Evolutionary conservation across 2,329 filamentous ascomycete species (phyloP), one percentile per base, ranked within the genome.

Genomic region (Phialophora chinensis): DNA sequence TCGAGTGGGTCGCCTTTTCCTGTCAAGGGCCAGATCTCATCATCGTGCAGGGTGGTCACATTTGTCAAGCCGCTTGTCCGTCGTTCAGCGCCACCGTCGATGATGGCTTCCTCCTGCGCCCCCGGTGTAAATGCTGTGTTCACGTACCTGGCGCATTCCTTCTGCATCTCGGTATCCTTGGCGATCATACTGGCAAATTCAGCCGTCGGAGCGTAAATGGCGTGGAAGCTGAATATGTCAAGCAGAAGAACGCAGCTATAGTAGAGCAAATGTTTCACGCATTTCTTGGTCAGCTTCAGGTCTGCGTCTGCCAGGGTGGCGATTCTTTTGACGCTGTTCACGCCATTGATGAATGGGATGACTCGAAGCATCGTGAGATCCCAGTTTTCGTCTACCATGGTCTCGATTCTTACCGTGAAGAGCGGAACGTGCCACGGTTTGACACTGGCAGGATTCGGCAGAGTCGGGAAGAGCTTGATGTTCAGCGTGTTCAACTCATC

Each of bases 401-500:
- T 77, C 63, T 84, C 80, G 52, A 84, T 83, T 33, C 80, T 79
- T 47, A 89, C 86, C 5, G 87, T 88, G 64, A 88, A 84, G 25
- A 99, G 87, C 3, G 95, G 95, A 1, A 99, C 95, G 75, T 98
- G 92, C 90, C 92, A 97, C 55, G 91, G 87, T 73, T 90, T 89
- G 63, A 98, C 90, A 2, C 88, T 84, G 0, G 92, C 88, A 1
- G 93, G 93, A 17, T 88, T 87, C 0, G 88, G 84, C 73, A 94
- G 90, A 55, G 91, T 88, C 0, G 92, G 93, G 77, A 97, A 97
- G 58, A 97, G 87, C 80, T 97, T 97, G 85, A 97, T 91, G 79
- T 97, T 97, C 78, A 97, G 89, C 0, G 92, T 97, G 77, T 97
- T 97, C 67, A 92, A 89, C 72, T 96, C 92, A 77, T 97, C 93